Percentiles rank a stretch among this genome's conserved stretches.
These are phyloP conservation scores for Emergomyces pasteurianus DNA, from an alignment of 2,329 filamentous ascomycete species.

Conservation along the genomic window DNA sequence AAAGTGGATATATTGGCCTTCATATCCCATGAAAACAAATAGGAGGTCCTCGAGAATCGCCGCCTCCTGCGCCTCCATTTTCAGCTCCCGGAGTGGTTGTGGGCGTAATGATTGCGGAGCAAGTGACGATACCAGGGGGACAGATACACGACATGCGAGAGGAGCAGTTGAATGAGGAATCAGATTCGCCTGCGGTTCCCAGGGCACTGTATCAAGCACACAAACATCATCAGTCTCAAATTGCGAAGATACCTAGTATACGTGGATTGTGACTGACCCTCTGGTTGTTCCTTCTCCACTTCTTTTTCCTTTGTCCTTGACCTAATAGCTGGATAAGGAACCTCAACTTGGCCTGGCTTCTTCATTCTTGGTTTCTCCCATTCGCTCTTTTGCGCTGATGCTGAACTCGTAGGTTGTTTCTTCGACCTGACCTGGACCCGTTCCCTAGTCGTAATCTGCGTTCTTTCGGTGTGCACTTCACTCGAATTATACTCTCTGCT, in stretches of 20 bases:
- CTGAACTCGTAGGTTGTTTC: conserved; percentile 44
- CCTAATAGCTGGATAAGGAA: conserved; percentile 16
- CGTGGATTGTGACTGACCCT: conserved; percentile 17
- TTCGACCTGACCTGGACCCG: conserved; percentile 47
- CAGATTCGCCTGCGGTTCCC: conserved; percentile 70
- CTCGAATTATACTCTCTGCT: conserved; percentile 24
- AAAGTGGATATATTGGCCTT: conserved; percentile 94
- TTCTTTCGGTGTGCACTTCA: conserved; percentile 31
- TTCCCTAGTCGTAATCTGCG: conserved; percentile 50
- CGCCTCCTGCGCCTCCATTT: conserved; percentile 71
- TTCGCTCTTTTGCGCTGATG: conserved; percentile 20
- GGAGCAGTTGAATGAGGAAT: conserved; percentile 60
- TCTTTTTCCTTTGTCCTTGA: conserved; percentile 11
- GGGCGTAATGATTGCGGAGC: conserved; percentile 60
- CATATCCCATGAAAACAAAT: conserved; percentile 95
- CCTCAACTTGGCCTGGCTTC: conserved; percentile 15
- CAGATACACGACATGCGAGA: conserved; percentile 55
- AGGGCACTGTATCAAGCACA: conserved; percentile 34
- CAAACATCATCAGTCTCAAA: conserved; percentile 7
- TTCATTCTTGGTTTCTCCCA: conserved; percentile 23
- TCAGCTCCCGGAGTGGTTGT: conserved; percentile 54
- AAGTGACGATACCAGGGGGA: conserved; percentile 50
- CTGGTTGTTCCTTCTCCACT: conserved; percentile 21
- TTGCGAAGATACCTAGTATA: conserved; percentile 4
- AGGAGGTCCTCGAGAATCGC: conserved; percentile 81